These are phyloP conservation scores for Euphorbia celastroides DNA, from an alignment of 441 rosid species.

Conservation along the genomic window DNA sequence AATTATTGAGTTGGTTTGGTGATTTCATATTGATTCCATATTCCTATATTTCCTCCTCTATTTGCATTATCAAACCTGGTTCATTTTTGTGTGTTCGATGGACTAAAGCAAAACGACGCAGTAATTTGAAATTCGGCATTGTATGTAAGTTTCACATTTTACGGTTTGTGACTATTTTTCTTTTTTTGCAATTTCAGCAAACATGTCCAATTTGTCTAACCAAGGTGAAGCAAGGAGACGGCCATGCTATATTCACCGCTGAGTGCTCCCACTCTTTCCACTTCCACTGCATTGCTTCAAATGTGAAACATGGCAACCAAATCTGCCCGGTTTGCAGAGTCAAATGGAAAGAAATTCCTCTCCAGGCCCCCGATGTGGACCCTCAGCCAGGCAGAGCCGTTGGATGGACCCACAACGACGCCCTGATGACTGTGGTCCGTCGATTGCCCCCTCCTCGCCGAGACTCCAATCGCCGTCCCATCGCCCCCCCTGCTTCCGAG, in stretches of 20 bases:
- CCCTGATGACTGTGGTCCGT: slow-evolving; percentile 45
- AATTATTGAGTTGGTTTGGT: slow-evolving; percentile 24
- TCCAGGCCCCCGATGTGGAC: slow-evolving; percentile 57
- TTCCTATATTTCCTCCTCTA: too few species aligned
- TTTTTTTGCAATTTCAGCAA: slow-evolving; percentile 37
- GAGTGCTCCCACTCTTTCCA: slow-evolving; percentile 95
- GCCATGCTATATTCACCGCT: slow-evolving; percentile 87
- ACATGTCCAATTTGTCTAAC: slow-evolving; percentile 84
- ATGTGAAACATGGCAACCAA: slow-evolving; percentile 84
- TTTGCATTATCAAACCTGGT: too few species aligned
- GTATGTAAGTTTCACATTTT: too few species aligned
- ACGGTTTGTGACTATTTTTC: too few species aligned
- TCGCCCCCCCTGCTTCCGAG: slow-evolving; percentile 59
- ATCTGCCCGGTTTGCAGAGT: slow-evolving; percentile 87
- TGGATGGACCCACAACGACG: slow-evolving; percentile 57
- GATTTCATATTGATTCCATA: too few species aligned
- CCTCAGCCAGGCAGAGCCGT: slow-evolving; percentile 36
- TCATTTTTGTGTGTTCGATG: too few species aligned
- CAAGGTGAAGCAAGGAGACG: slow-evolving; percentile 78
- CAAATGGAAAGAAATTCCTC: slow-evolving; percentile 86
- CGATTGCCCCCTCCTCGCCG: slow-evolving; percentile 54
- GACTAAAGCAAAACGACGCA: too few species aligned
- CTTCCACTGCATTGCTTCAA: slow-evolving; percentile 85
- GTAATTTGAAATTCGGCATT: too few species aligned
- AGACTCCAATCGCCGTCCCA: slow-evolving; percentile 45